phyloP scores from a whole-genome alignment of 768 basidiomycete genomes.

The Cantharellus anzutake region DNA sequence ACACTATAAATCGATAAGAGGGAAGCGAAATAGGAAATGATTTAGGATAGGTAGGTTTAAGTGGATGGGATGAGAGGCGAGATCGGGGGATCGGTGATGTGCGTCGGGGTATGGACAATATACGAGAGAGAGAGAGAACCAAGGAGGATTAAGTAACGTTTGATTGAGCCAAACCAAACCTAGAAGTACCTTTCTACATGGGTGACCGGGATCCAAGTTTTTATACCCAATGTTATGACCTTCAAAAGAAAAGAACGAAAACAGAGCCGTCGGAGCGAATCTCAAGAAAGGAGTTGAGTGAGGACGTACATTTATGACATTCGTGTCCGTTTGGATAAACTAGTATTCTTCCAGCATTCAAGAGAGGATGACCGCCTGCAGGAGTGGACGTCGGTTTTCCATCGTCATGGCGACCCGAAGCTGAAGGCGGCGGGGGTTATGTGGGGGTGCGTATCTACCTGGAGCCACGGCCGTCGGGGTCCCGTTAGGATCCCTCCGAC shows the following conservation, averaged over 20 bases:
- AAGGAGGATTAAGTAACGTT: not conserved
- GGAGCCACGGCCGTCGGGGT: not conserved
- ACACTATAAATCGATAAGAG: conserved; percentile 22
- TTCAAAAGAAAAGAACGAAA: conserved; percentile 13
- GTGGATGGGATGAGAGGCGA: not conserved
- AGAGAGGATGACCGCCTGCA: conserved; percentile 44
- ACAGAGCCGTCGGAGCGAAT: not conserved
- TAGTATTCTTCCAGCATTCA: conserved; percentile 39
- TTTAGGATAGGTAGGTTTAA: not conserved
- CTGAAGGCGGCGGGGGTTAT: not conserved
- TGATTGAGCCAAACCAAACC: not conserved
- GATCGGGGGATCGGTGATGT: not conserved
- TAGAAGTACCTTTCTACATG: conserved; percentile 26
- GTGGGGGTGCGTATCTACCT: not conserved
- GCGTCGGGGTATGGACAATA: not conserved
- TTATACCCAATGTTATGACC: conserved; percentile 65
- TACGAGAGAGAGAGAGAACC: not conserved
- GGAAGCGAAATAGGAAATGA: not conserved
- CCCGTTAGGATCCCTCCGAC: not conserved
- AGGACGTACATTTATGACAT: conserved; percentile 46
- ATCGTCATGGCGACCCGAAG: conserved; percentile 22
- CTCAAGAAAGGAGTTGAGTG: not conserved
- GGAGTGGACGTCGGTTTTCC: conserved; percentile 45
- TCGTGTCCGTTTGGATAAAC: conserved; percentile 47
- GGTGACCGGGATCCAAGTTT: conserved; percentile 39